Evolutionary conservation across 768 basidiomycete species (phyloP), one percentile per base, ranked within the genome.

Genomic region (Cystobasidium onofrii): DNA sequence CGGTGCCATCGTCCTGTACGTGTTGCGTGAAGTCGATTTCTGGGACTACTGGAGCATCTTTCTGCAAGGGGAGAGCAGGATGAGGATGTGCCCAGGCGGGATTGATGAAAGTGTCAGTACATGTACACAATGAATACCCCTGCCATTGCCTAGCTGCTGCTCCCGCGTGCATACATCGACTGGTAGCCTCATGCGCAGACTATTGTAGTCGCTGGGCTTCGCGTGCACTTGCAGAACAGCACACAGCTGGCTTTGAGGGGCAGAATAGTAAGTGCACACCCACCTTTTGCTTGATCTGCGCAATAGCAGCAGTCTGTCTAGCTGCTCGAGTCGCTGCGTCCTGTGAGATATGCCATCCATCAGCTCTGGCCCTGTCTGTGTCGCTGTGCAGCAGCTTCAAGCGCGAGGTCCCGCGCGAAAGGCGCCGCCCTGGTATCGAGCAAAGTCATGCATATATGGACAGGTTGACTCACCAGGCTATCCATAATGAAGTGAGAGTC

Each of bases 1-100:
- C 84, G 78, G 86, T 89, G 29, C 96, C 96, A 82, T 96, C 93
- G 74, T 98, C 96, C 29, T 75, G 74, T n/a, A 76, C 69, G 74
- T 75, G 74, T 34, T 33, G 39, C 15, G 74, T 75, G 43, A 71
- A 75, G 46, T 75, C 74, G 43, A 43, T 71, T 39, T 75, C 74
- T 60, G 70, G 71, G 20, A 72, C 64, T 60, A 60, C 57, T 20
- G 57, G 57, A 9, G 57, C 57, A 27, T 27, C 33, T 60, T 60
- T 60, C 57, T 60, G 46, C 6, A 20, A 20, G 46, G 4, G 46
- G 46, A 20, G 18, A 50, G 9, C 12, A 50, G 6, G 10, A 20
- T 50, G 6, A 10, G 52, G 27, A n/a, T 54, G 27, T 7, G 27
- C 6, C 27, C n/a, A 29, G 52, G n/a, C 52, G 18, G 57, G 31